phyloP scores from a whole-genome alignment of 2,329 filamentous ascomycete genomes.

The Nannizzia gypsea region DNA sequence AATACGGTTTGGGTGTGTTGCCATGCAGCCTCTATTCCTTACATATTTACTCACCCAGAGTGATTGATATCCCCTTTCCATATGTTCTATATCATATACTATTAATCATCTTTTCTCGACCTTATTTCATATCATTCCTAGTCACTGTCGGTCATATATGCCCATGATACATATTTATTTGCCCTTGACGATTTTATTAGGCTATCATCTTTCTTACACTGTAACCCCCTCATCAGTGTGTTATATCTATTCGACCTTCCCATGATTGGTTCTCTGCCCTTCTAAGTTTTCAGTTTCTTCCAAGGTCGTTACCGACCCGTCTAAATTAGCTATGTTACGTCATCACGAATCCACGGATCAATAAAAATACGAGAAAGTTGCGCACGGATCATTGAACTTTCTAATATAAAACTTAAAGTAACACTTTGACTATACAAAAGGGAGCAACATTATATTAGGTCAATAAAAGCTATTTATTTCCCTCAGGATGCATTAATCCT shows the following conservation, averaged over 20 bases:
- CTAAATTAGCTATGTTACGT: background rate
- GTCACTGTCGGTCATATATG: background rate
- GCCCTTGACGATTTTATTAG: background rate
- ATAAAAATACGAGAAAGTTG: background rate
- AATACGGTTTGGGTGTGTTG: conserved; percentile 3
- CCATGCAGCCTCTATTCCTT: background rate
- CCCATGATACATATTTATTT: conserved; percentile 1
- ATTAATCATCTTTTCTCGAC: background rate
- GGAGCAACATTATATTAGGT: background rate
- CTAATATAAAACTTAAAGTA: background rate
- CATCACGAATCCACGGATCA: background rate
- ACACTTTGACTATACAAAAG: background rate
- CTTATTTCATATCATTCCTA: background rate
- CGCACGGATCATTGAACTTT: background rate
- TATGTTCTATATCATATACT: background rate
- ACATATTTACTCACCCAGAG: background rate
- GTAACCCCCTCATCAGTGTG: background rate
- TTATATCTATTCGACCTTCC: background rate
- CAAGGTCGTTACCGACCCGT: background rate
- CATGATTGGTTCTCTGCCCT: background rate
- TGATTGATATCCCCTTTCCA: background rate
- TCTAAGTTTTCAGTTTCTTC: too few species aligned
- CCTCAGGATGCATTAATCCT: background rate
- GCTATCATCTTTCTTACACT: background rate
- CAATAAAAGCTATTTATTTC: background rate